Evolutionary conservation across 2,329 filamentous ascomycete genomes (phyloP).

Genomic region (Monascus ruber): DNA sequence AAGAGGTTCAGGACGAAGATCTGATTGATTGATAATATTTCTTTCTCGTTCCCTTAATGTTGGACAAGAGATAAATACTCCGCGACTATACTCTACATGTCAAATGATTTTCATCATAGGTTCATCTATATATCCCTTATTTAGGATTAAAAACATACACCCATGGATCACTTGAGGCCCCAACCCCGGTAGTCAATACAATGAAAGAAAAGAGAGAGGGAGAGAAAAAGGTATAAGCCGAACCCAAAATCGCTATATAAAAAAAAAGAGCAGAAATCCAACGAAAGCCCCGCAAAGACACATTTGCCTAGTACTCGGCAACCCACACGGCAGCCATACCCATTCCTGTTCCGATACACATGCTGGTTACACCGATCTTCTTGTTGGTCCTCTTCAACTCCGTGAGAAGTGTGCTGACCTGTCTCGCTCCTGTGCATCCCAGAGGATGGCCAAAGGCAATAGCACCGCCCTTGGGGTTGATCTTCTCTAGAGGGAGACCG

Average conservation of each 20-base stretch:
- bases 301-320: slow-evolving; percentile 53
- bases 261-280: too few relatives aligned
- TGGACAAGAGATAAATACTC: not conserved
- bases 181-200: not conserved
- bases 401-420: slow-evolving; percentile 83
- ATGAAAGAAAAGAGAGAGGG: slow-evolving; percentile 4
- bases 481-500: slow-evolving; percentile 68
- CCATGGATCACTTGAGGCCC: not conserved
- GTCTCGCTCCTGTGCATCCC: slow-evolving; percentile 85
- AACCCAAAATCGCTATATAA: too few relatives aligned
- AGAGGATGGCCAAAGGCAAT: slow-evolving; percentile 94
- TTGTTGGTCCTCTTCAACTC: slow-evolving; percentile 75
- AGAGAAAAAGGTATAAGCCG: slow-evolving; percentile 6
- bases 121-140: not conserved
- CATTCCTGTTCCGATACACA: slow-evolving; percentile 97
- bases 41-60: not conserved
- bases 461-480: slow-evolving; percentile 94
- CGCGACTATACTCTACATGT: not conserved
- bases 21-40: slow-evolving; percentile 1
- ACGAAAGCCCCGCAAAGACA: too few relatives aligned
- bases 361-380: slow-evolving; percentile 83
- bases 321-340: slow-evolving; percentile 97
- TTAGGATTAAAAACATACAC: not conserved
- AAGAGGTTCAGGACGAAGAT: slow-evolving; percentile 38
- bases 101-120: not conserved